A percentile compares a stretch with the other conserved stretches of the same genome.
Evolutionary conservation across 805 yeast genomes (phyloP).

Genomic region (Ogataea methanolica): DNA sequence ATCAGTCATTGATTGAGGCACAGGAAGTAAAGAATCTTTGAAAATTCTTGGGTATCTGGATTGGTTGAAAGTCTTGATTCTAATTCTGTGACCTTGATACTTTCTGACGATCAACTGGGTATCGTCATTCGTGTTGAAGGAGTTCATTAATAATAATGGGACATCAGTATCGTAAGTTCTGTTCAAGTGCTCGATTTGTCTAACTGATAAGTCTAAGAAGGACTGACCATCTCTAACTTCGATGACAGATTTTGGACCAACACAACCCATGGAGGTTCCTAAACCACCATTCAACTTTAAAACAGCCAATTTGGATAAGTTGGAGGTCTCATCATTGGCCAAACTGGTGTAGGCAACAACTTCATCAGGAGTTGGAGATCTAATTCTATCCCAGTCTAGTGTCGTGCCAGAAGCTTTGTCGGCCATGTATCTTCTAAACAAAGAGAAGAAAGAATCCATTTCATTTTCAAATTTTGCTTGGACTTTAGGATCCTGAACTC

Average conservation of each 20-base stretch:
- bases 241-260: constrained; percentile 96
- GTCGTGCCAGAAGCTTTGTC: constrained; percentile 85
- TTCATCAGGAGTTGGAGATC: constrained; percentile 85
- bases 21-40: constrained; percentile 94
- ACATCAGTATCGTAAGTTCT: constrained; percentile 88
- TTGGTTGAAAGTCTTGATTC: constrained; percentile 95
- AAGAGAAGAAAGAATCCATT: constrained; percentile 90
- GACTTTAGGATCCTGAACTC: constrained; percentile 50
- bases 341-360: constrained; percentile 74
- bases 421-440: constrained; percentile 86
- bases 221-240: constrained; percentile 99
- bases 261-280: constrained; percentile 99
- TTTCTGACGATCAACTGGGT: constrained; percentile 94
- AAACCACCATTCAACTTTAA: constrained; percentile 96
- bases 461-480: constrained; percentile 72
- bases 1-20: constrained; percentile 73
- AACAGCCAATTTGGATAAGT: constrained; percentile 84
- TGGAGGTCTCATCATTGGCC: constrained; percentile 33
- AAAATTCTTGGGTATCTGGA: constrained; percentile 95
- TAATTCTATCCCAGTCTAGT: constrained; percentile 92
- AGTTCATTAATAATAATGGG: constrained; percentile 95
- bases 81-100: constrained; percentile 92
- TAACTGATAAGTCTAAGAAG: constrained; percentile 88
- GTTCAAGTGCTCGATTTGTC: constrained; percentile 95
- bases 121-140: constrained; percentile 95